Conservation (phyloP, 345 rosid genomes). For the Salix koriyanagi region DNA sequence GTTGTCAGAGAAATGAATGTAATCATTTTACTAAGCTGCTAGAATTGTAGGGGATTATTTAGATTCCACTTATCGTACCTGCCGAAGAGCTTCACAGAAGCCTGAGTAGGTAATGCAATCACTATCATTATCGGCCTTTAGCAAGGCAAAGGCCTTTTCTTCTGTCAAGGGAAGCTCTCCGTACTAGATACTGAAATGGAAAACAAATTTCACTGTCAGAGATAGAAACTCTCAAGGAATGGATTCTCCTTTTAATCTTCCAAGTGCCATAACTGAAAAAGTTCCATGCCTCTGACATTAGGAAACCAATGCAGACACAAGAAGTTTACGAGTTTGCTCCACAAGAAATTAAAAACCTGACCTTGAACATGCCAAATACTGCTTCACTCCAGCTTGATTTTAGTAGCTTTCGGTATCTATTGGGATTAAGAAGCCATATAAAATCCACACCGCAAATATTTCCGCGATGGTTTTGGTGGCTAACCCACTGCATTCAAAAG, state of each 20-base stretch:
- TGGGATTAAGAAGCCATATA: conserved; percentile 54
- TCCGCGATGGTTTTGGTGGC: conserved; percentile 25
- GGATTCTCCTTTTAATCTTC: neutral
- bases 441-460: conserved; percentile 26
- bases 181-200: conserved; percentile 55
- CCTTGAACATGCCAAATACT: conserved; percentile 97
- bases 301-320: neutral
- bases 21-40: neutral
- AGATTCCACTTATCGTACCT: conserved; percentile 35
- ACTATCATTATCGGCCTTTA: conserved; percentile 51
- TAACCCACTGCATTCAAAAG: conserved; percentile 20
- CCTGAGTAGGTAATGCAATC: conserved; percentile 62
- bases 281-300: neutral
- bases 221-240: conserved; percentile 8
- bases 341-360: conserved; percentile 21
- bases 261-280: neutral
- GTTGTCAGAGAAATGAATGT: neutral
- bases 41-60: neutral
- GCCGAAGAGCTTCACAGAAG: conserved; percentile 79
- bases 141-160: conserved; percentile 66
- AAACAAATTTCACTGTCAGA: conserved; percentile 16
- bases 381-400: conserved; percentile 93
- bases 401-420: conserved; percentile 56
- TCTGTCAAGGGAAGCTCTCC: conserved; percentile 68
- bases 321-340: neutral